A percentile compares a stretch with the other conserved stretches of the same genome.
Evolutionary conservation across 148 eudicot genomes (phyloP).

Genomic region (Fallopia convolvulus): DNA sequence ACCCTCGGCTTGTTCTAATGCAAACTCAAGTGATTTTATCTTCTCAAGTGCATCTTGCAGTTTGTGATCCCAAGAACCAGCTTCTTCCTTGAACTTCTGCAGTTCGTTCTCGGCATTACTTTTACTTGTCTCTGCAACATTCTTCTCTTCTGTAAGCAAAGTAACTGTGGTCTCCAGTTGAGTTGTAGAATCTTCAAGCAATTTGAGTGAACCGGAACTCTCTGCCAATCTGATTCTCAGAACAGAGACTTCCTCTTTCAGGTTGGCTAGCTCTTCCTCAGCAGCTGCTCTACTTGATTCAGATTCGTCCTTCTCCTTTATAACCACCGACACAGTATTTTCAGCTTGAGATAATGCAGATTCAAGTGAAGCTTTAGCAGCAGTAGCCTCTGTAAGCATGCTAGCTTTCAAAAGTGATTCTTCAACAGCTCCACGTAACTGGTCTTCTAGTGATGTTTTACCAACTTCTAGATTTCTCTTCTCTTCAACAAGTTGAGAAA

Average conservation of each 20-base stretch:
- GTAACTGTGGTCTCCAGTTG: constrained; percentile 43
- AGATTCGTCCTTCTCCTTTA: constrained; percentile 60
- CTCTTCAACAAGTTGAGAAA: constrained; percentile 48
- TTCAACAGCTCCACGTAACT: constrained; percentile 42
- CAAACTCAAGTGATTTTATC: constrained; percentile 48
- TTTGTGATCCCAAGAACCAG: constrained; percentile 39
- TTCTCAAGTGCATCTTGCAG: constrained; percentile 43
- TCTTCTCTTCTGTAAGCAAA: constrained; percentile 51
- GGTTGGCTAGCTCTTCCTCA: constrained; percentile 54
- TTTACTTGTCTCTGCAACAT: constrained; percentile 35
- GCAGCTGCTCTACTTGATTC: constrained; percentile 35
- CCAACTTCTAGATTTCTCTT: constrained; percentile 51
- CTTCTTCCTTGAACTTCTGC: constrained; percentile 59
- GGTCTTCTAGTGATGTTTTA: constrained; percentile 32
- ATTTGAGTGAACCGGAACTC: constrained; percentile 45
- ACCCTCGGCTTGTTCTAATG: constrained; percentile 42
- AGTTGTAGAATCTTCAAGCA: constrained; percentile 63
- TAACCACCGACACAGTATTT: constrained; percentile 34
- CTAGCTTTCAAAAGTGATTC: constrained; percentile 30
- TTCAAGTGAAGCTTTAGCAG: constrained; percentile 44
- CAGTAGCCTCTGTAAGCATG: constrained; percentile 40
- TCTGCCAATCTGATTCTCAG: constrained; percentile 42
- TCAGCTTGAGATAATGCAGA: constrained; percentile 57
- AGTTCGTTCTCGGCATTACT: constrained; percentile 44
- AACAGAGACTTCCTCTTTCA: constrained; percentile 43